Percentiles rank a stretch among this genome's conserved stretches.
Evolutionary conservation across 495 filamentous ascomycete genomes (phyloP).

Genomic region (Bacidia gigantensis): DNA sequence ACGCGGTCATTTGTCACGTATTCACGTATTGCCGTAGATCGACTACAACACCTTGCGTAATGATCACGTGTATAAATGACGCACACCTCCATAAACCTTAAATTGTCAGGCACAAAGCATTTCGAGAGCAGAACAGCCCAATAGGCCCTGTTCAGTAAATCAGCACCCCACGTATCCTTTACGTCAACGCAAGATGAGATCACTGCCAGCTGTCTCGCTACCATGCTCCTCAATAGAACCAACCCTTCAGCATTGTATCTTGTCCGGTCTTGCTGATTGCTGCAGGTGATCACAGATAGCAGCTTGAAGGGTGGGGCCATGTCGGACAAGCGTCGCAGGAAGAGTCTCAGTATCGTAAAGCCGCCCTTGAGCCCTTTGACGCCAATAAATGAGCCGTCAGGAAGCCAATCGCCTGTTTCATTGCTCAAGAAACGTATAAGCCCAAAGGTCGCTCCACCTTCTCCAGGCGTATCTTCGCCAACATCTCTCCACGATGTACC

Average conservation of each 20-base stretch:
- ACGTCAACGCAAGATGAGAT: neutral
- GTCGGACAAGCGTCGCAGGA: constrained; percentile 13
- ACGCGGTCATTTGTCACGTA: no score
- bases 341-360: constrained; percentile 19
- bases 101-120: no score
- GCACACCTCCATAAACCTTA: no score
- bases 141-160: no score
- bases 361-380: constrained; percentile 17
- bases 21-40: no score
- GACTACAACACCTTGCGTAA: no score
- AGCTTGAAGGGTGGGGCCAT: neutral
- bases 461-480: constrained; percentile 12
- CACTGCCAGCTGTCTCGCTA: neutral
- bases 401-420: constrained; percentile 1
- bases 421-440: constrained; percentile 14
- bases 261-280: no score
- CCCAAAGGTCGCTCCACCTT: constrained; percentile 2
- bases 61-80: no score
- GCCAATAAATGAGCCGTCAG: constrained; percentile 16
- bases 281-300: neutral
- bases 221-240: no score
- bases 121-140: no score
- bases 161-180: no score
- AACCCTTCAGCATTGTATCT: no score
- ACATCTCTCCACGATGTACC: constrained; percentile 8